Evolutionary conservation across 2,329 filamentous ascomycete genomes (phyloP), one percentile per base, ranked within the genome.

Genomic region (Davidsoniella virescens): DNA sequence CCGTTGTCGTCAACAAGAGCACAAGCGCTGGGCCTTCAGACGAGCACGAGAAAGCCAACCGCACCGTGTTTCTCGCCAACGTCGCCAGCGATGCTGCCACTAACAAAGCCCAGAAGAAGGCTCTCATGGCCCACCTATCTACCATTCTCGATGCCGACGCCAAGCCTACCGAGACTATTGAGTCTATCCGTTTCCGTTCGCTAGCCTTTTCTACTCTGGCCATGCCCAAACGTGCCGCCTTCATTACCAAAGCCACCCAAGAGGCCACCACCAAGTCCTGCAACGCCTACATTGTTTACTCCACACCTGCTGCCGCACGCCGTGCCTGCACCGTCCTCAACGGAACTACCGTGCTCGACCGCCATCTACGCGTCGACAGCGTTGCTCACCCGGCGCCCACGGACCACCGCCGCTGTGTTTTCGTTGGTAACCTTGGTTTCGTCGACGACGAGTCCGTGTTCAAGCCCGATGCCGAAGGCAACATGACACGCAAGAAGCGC

Each of bases 361-460:
- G 92, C 29, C 92, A 98, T 65, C 68, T 98, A 51, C 80, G 90
- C 40, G 90, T 90, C 20, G 92, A 98, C 66, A 86, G 80, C 56
- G 81, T 98, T 33, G 86, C 88, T 0, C 87, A 95, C 64, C 92
- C 92, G 0, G 73, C 84, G 12, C 76, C 81, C 39, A 78, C 81
- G 16, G 90, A 94, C 61, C 80, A 94, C 64, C 80, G 83, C 53
- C 83, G 88, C 50, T 98, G 92, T 64, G 81, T 98, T 14, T 98
- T 98, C 60, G 85, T 98, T 23, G 92, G 92, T 44, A 98, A 98
- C 61, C 74, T 98, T 1, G 87, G 87, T 46, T 98, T 98, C 59
- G 86, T 98, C 14, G 90, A 95, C 59, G 87, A 95, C 57, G 88
- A 95, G 66, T 84, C 76, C 38, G 71, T 82, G 47, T 66, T 84